A percentile compares a stretch with the other conserved stretches of the same genome.
Evolutionary conservation across 495 filamentous ascomycete species (phyloP).

Genomic region (Chaetomium tenue): DNA sequence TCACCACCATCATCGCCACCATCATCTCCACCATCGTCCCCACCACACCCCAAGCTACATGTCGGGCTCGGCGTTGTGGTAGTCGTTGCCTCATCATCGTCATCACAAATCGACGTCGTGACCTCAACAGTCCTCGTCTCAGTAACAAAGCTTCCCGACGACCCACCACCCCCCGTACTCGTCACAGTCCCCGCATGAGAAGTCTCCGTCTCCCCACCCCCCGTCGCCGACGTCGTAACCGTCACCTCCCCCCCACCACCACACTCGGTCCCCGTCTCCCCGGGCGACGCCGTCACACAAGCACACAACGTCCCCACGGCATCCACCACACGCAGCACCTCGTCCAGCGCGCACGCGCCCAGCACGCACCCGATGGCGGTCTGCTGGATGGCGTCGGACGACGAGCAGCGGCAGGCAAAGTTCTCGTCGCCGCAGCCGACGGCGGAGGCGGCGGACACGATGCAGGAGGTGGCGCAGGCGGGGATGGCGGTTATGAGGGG

Average conservation of each 20-base stretch:
- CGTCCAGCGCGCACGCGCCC: constrained; percentile 2
- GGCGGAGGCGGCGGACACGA: background rate
- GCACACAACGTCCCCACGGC: background rate
- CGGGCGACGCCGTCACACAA: constrained; percentile 4
- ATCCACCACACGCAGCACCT: background rate
- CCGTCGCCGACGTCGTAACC: no score
- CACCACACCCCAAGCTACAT: background rate
- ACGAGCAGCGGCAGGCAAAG: constrained; percentile 10
- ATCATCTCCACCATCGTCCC: background rate
- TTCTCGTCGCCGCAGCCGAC: constrained; percentile 13
- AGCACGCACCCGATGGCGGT: background rate
- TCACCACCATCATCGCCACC: background rate
- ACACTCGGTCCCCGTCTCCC: no score
- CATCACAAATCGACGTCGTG: background rate
- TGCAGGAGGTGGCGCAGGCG: constrained; percentile 16
- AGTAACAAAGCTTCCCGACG: background rate
- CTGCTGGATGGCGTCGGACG: constrained; percentile 2
- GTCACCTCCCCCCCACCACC: no score
- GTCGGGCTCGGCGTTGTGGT: background rate
- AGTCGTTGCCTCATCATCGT: background rate
- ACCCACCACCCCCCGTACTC: background rate
- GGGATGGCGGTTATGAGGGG: constrained; percentile 10
- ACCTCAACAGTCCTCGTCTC: constrained; percentile 4
- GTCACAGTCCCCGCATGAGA: background rate
- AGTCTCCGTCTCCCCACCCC: no score